Base-by-base conservation (phyloP, 2,329 filamentous ascomycete species). In the Nemania sp. region DNA sequence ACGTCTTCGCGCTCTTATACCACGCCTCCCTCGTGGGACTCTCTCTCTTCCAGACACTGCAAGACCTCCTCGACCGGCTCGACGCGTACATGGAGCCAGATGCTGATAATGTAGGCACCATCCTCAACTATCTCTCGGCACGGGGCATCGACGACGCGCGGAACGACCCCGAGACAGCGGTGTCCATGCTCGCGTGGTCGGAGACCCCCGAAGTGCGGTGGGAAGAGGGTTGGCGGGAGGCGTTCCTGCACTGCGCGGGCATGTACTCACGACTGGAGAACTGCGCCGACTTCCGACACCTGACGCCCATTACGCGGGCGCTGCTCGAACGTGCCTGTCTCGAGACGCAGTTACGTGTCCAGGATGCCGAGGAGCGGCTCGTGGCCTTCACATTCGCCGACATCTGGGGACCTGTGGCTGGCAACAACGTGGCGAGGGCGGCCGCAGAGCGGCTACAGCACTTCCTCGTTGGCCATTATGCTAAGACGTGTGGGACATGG, bases 191-290 rank as follows among this genome's bases (percentile, higher is more conserved):
- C 3, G 86, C 88, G 0, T 93, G 89, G 88, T 86, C 88, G 1
- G 91, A 93, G 72, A 82, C 82, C n/a, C 82, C 85, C 1, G 84
- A 82, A 20, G 86, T 92, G 8, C 83, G 83, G 5, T 91, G 90
- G 89, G 84, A 88, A 52, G 87, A 90, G 70, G 89, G 90, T 1
- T 93, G 90, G 84, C 83, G 86, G 18, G 90, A 92, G 76, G 85
- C 86, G 27, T 93, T 91, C 72, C 81, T 88, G 6, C 90, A 93
- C 75, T 87, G 88, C 70, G 86, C 86, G 2, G 91, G 91, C 27
- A 88, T 92, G 85, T 89, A 86, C 75, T 82, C 76, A 52, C 81
- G 79, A 26, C 77, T 89, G n/a, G 85, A 89, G 68, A 72, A 73
- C 3, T 83, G 82, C 24, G 79, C 84, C 11, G 89, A 91, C 72